Evolutionary conservation across 2,329 filamentous ascomycete species (phyloP).

Genomic region (Hyphodiscus sp.): DNA sequence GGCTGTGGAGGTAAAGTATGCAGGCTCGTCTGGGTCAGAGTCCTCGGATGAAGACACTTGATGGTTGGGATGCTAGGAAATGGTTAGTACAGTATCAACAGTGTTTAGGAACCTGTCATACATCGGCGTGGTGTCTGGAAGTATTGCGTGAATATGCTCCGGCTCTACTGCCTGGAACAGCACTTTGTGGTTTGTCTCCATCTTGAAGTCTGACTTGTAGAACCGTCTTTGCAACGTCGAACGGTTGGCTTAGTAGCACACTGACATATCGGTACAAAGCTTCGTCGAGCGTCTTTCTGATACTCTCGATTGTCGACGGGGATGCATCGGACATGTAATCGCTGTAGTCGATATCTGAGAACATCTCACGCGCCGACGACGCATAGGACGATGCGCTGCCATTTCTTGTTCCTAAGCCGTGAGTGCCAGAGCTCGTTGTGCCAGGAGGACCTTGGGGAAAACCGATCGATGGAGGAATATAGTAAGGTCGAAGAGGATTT

Average conservation of each 20-base stretch:
- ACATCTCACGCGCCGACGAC: conserved; percentile 71
- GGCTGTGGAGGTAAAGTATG: conserved; percentile 69
- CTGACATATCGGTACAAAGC: conserved; percentile 88
- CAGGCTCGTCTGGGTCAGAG: conserved; percentile 69
- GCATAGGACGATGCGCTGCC: conserved; percentile 44
- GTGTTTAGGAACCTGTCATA: conserved; percentile 5
- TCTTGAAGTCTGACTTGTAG: conserved; percentile 64
- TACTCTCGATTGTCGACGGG: conserved; percentile 66
- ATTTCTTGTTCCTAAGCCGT: conserved; percentile 29
- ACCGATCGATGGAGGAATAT: conserved; percentile 60
- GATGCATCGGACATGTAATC: conserved; percentile 75
- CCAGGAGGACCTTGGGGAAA: conserved; percentile 38
- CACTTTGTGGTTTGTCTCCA: conserved; percentile 11
- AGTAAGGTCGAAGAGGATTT: conserved; percentile 55
- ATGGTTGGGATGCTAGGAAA: conserved; percentile 14
- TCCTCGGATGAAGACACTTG: conserved; percentile 48
- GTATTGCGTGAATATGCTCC: conserved; percentile 13
- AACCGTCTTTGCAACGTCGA: conserved; percentile 93
- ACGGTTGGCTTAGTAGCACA: conserved; percentile 85
- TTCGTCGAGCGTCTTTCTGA: conserved; percentile 74
- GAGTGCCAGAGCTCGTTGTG: conserved; percentile 30
- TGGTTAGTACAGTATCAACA: neutral
- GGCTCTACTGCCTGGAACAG: conserved; percentile 6
- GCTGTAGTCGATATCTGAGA: conserved; percentile 87
- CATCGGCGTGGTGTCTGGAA: conserved; percentile 23